Base-by-base conservation (phyloP, 2,329 filamentous ascomycete genomes). In the Aspergillus novoparasiticus region DNA sequence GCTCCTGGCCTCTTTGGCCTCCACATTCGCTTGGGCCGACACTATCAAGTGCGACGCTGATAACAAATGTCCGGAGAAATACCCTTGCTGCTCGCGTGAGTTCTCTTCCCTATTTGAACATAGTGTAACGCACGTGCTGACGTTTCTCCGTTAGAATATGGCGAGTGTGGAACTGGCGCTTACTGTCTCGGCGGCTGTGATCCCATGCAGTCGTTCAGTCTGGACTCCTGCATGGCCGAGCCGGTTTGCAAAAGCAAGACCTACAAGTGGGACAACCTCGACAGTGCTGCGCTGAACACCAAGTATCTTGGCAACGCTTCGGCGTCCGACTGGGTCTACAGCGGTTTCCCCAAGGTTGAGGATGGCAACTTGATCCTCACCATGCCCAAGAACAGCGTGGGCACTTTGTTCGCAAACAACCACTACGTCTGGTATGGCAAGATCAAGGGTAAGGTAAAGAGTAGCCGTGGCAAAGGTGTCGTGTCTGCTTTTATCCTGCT, bases 361-460 rank as follows among this genome's bases (percentile, higher is more conserved):
- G 78, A 91, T 62, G 86, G 89, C 75, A 87, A 88, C 66, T 82
- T 95, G 2, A 83, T 97, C 58, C 83, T 99, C 74, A 98, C 94
- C 69, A 97, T 99, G 94, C 88, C 92, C 48, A 86, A 90, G 67
- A 86, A 90, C 71, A 94, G 91, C 39, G 90, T 92, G 46, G 95
- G 95, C 60, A 97, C 95, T 11, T 87, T 99, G 53, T 81, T 99
- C 60, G 91, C 93, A 28, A 89, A 87, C 67, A 94, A 93, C 62
- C 85, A 88, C 69, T 98, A 97, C 80, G 89, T 99, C 80, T 98
- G 95, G 95, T 99, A 98, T 79, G 95, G 95, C 75, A 97, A 91
- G 79, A 89, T 97, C 72, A 91, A 90, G 77, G 93, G 92, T 60
- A 91, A 83, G 61, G 83, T 98, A 78, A 95, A 93, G 84, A 94